phyloP scores from a whole-genome alignment of 2,329 filamentous ascomycete genomes.

The Cladophialophora psammophila region DNA sequence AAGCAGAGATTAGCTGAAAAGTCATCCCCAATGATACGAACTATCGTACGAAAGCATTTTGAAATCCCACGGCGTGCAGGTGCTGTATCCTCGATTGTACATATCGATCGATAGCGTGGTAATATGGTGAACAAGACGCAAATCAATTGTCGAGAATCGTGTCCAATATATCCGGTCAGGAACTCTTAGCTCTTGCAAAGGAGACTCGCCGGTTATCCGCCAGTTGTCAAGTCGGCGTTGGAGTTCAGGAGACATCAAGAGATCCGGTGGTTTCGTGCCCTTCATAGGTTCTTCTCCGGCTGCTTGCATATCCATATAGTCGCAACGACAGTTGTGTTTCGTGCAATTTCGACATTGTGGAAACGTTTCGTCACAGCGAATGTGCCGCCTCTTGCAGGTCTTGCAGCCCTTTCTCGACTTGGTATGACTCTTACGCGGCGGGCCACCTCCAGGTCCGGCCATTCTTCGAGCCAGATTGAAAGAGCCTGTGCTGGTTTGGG shows the following conservation, averaged over 20 bases:
- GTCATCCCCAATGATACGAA: conserved; percentile 35
- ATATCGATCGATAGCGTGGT: conserved; percentile 85
- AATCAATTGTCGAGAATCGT: conserved; percentile 75
- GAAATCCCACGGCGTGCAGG: conserved; percentile 90
- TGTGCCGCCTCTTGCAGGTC: conserved; percentile 96
- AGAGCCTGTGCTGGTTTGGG: conserved; percentile 4
- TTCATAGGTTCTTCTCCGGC: conserved; percentile 62
- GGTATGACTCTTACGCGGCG: conserved; percentile 89
- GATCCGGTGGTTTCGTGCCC: conserved; percentile 63
- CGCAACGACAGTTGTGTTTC: conserved; percentile 97
- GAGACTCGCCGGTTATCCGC: conserved; percentile 83
- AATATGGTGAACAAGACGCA: conserved; percentile 90
- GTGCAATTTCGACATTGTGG: conserved; percentile 99
- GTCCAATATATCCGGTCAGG: conserved; percentile 77
- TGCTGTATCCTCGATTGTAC: conserved; percentile 75
- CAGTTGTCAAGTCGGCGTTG: conserved; percentile 82
- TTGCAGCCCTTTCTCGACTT: conserved; percentile 99
- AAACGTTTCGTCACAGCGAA: conserved; percentile 96
- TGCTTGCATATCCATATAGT: conserved; percentile 88
- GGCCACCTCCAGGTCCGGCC: conserved; percentile 94
- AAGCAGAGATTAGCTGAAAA: conserved; percentile 43
- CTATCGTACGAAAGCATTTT: conserved; percentile 84
- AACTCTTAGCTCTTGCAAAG: conserved; percentile 80
- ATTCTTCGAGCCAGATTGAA: conserved; percentile 56
- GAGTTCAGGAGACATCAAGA: conserved; percentile 87